These are phyloP conservation scores for Coemansia sp. DNA, from an alignment of 371 early-diverging fungal species.

Conservation along the genomic window DNA sequence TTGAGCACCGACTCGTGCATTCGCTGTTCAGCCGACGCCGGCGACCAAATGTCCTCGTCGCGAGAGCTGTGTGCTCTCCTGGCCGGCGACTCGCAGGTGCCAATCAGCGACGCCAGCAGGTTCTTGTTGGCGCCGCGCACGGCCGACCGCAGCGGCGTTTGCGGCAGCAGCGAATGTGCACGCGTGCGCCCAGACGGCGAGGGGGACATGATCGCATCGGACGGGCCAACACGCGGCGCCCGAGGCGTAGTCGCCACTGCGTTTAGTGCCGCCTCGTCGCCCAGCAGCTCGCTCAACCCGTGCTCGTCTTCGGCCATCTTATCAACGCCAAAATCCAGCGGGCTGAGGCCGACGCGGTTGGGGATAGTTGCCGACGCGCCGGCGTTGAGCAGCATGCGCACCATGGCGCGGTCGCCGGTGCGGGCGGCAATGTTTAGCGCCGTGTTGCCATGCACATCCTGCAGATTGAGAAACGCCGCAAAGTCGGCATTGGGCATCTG, in stretches of 20 bases:
- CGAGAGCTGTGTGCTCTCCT: not conserved
- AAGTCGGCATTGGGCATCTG: constrained; percentile 54
- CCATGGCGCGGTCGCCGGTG: constrained; percentile 70
- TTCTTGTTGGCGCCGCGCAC: constrained; percentile 18
- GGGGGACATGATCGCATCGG: constrained; percentile 11
- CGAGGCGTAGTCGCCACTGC: constrained; percentile 3
- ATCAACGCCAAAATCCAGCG: constrained; percentile 60
- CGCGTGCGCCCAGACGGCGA: constrained; percentile 16
- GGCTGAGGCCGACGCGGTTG: constrained; percentile 72
- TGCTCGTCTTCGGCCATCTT: constrained; percentile 13
- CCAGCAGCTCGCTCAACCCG: not conserved
- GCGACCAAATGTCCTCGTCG: constrained; percentile 22
- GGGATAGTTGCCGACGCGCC: constrained; percentile 76
- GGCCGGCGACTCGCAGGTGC: not conserved
- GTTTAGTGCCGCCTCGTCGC: constrained; percentile 3
- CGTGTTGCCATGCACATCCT: constrained; percentile 87
- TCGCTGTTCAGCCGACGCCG: constrained; percentile 36
- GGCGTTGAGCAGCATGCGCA: constrained; percentile 71
- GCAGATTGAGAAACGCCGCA: constrained; percentile 74
- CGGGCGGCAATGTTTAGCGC: constrained; percentile 86
- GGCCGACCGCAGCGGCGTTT: constrained; percentile 32
- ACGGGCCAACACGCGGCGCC: not conserved
- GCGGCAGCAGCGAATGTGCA: constrained; percentile 15
- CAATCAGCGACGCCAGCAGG: constrained; percentile 26
- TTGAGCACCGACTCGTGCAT: constrained; percentile 38